Evolutionary conservation across 371 early-diverging fungal genomes (phyloP).

Genomic region (Circinella umbellata): DNA sequence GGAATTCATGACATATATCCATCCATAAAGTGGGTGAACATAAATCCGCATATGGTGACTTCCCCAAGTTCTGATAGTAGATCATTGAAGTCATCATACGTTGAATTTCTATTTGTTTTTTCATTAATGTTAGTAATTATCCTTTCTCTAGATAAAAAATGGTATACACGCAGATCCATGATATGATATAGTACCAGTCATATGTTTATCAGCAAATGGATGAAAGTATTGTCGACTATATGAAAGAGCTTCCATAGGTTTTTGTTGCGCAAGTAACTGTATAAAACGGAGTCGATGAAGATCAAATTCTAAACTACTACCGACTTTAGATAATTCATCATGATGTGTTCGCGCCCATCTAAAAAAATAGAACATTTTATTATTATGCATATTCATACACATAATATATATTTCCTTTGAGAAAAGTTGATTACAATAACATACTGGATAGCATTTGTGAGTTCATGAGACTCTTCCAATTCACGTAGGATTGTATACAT

Average conservation of each 20-base stretch:
- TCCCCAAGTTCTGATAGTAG: slow-evolving; percentile 16
- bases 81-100: slow-evolving; percentile 61
- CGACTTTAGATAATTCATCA: slow-evolving; percentile 58
- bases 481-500: slow-evolving; percentile 40
- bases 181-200: slow-evolving; percentile 54
- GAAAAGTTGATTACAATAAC: background rate
- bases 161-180: too few species aligned
- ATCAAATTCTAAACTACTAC: slow-evolving; percentile 82
- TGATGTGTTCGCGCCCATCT: slow-evolving; percentile 79
- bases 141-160: too few species aligned
- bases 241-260: slow-evolving; percentile 64
- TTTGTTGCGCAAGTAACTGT: slow-evolving; percentile 59
- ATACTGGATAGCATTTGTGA: slow-evolving; percentile 35
- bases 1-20: slow-evolving; percentile 77
- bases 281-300: slow-evolving; percentile 82
- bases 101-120: slow-evolving; percentile 67
- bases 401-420: background rate
- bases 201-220: slow-evolving; percentile 65
- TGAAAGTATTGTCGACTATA: slow-evolving; percentile 79
- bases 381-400: too few species aligned
- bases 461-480: slow-evolving; percentile 33
- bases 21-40: slow-evolving; percentile 57
- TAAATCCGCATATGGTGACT: slow-evolving; percentile 75
- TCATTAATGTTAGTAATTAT: background rate
- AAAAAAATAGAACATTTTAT: background rate